Percentiles rank a stretch among this genome's conserved stretches.
These are phyloP conservation scores for Candida morakotiae DNA, from an alignment of 805 yeast species.

Conservation along the genomic window DNA sequence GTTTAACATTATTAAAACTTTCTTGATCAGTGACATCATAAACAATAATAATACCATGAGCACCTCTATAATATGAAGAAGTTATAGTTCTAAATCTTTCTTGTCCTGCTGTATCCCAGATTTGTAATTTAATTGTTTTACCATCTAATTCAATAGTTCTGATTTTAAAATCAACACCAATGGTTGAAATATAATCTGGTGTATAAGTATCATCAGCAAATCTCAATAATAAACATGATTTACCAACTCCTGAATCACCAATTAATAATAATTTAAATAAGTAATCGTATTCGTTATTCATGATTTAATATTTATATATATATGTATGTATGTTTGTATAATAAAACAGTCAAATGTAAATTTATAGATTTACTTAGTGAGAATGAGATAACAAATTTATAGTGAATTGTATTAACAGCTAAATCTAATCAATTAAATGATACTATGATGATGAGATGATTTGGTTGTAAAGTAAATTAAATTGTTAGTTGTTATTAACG, in stretches of 20 bases:
- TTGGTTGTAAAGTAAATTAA: too few relatives aligned
- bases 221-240: conserved; percentile 89
- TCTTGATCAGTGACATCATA: conserved; percentile 98
- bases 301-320: conserved; percentile 17
- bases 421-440: too few relatives aligned
- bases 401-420: too few relatives aligned
- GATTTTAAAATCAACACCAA: conserved; percentile 93
- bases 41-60: conserved; percentile 96
- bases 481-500: too few relatives aligned
- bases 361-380: too few relatives aligned
- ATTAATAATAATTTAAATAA: conserved; percentile 90
- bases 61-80: conserved; percentile 95
- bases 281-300: conserved; percentile 97
- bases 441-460: too few relatives aligned
- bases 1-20: conserved; percentile 92
- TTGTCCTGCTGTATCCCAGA: conserved; percentile 99
- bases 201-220: conserved; percentile 97
- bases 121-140: conserved; percentile 93
- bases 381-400: too few relatives aligned
- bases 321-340: neutral
- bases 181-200: conserved; percentile 94
- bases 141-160: conserved; percentile 93
- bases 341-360: neutral
- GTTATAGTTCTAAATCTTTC: conserved; percentile 98
- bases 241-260: conserved; percentile 98